Percentiles rank a stretch among this genome's conserved stretches.
These are phyloP conservation scores for Lithospermum erythrorhizon DNA, from an alignment of 257 asterid genomes.

Conservation along the genomic window DNA sequence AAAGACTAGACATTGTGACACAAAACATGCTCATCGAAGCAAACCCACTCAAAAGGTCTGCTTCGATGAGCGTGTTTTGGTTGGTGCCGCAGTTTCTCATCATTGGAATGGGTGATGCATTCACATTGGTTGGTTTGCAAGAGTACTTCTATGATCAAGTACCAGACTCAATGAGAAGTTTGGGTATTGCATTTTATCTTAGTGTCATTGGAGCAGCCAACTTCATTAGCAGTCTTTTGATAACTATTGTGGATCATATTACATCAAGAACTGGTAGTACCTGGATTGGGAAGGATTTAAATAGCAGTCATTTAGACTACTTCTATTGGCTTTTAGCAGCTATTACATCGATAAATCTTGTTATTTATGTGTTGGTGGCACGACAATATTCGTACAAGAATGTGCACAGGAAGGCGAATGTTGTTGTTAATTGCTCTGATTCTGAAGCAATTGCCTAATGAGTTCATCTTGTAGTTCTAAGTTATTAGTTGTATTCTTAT, in stretches of 20 bases:
- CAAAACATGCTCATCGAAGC: background rate
- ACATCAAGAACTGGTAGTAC: constrained; percentile 44
- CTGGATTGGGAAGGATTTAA: constrained; percentile 31
- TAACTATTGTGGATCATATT: constrained; percentile 47
- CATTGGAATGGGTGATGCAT: constrained; percentile 62
- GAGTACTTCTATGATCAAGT: constrained; percentile 79
- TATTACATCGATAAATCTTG: constrained; percentile 32
- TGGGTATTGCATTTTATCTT: constrained; percentile 68
- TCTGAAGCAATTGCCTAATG: constrained; percentile 20
- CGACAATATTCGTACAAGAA: constrained; percentile 57
- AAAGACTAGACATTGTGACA: constrained; percentile 26
- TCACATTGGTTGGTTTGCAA: constrained; percentile 72
- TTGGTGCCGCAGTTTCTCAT: constrained; percentile 70
- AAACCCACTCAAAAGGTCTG: constrained; percentile 22
- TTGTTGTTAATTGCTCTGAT: constrained; percentile 37
- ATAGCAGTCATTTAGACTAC: constrained; percentile 28
- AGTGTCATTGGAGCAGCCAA: constrained; percentile 65
- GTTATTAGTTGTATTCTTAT: background rate
- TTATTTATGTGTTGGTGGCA: constrained; percentile 39
- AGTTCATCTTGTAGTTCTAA: background rate
- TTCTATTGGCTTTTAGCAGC: constrained; percentile 39
- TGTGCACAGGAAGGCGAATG: constrained; percentile 27
- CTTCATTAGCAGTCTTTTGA: constrained; percentile 54
- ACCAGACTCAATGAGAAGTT: constrained; percentile 82
- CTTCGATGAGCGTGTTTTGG: constrained; percentile 89